Evolutionary conservation across 2,329 filamentous ascomycete genomes (phyloP).

Genomic region (Paracamarosporium sp.): DNA sequence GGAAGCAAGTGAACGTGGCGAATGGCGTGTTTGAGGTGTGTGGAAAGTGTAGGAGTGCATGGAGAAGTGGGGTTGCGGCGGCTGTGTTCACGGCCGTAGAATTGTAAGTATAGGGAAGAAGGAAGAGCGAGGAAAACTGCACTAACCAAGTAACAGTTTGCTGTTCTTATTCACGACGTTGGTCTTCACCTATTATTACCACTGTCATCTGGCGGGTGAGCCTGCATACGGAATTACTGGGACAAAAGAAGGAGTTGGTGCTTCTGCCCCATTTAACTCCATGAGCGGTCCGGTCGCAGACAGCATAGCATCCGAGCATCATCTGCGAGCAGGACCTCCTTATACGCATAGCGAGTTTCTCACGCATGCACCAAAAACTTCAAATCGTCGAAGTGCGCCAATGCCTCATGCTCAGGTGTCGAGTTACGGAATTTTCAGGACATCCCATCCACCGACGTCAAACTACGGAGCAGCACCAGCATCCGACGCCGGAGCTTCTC

Average conservation of each 20-base stretch:
- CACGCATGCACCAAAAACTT: background rate
- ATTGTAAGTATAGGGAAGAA: constrained; percentile 16
- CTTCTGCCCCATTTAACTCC: too few species aligned
- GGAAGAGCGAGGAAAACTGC: background rate
- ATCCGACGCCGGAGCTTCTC: background rate
- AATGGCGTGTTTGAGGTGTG: constrained; percentile 10
- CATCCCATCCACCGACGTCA: background rate
- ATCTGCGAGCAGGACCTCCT: background rate
- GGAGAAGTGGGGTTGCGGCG: constrained; percentile 22
- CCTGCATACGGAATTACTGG: background rate
- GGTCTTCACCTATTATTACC: constrained; percentile 27
- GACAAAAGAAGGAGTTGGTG: background rate
- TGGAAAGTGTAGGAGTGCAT: constrained; percentile 18
- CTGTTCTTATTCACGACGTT: constrained; percentile 28
- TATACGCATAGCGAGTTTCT: background rate
- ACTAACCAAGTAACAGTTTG: constrained; percentile 12
- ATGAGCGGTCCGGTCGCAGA: background rate
- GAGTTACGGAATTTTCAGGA: background rate
- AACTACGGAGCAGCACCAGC: background rate
- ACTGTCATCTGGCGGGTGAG: constrained; percentile 20
- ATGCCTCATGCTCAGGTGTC: background rate
- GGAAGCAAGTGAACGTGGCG: background rate
- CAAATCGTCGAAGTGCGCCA: background rate
- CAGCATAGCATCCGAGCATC: background rate
- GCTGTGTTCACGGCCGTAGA: constrained; percentile 24